These are phyloP conservation scores for Stygiomarasmius scandens DNA, from an alignment of 1,284 basidiomycete genomes.

Conservation along the genomic window DNA sequence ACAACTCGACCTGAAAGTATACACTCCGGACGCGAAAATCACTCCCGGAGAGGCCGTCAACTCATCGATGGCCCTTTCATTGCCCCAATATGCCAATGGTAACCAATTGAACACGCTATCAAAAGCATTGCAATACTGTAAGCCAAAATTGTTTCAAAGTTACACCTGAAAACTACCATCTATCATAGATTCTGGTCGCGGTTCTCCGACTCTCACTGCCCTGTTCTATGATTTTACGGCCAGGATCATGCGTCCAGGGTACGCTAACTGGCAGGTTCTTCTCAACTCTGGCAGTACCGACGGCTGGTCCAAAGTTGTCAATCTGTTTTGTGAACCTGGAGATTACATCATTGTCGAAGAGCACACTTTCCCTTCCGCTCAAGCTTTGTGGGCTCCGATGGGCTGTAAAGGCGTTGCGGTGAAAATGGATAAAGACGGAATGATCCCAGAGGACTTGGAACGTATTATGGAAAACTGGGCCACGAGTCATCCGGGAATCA, in stretches of 20 bases:
- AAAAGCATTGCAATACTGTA: neutral
- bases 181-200: slow-evolving; percentile 1
- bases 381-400: slow-evolving; percentile 36
- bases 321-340: slow-evolving; percentile 47
- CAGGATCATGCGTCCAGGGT: slow-evolving; percentile 14
- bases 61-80: neutral
- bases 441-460: slow-evolving; percentile 55
- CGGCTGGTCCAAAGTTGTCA: slow-evolving; percentile 38
- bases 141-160: neutral
- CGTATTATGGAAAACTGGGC: slow-evolving; percentile 52
- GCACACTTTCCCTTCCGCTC: slow-evolving; percentile 46
- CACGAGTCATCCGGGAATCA: neutral
- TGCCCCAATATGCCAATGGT: neutral
- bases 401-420: slow-evolving; percentile 43
- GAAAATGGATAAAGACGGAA: slow-evolving; percentile 60
- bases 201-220: slow-evolving; percentile 6
- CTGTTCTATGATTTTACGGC: slow-evolving; percentile 14
- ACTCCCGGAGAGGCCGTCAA: neutral
- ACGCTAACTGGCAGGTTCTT: slow-evolving; percentile 13
- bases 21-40: neutral
- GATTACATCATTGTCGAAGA: slow-evolving; percentile 59
- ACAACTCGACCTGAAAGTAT: neutral
- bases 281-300: slow-evolving; percentile 32
- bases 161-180: neutral
- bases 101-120: slow-evolving; percentile 4